Percentiles rank a stretch among this genome's conserved stretches.
Conservation (phyloP, 805 yeast species). For the Metahyphopichia silvanorum region DNA sequence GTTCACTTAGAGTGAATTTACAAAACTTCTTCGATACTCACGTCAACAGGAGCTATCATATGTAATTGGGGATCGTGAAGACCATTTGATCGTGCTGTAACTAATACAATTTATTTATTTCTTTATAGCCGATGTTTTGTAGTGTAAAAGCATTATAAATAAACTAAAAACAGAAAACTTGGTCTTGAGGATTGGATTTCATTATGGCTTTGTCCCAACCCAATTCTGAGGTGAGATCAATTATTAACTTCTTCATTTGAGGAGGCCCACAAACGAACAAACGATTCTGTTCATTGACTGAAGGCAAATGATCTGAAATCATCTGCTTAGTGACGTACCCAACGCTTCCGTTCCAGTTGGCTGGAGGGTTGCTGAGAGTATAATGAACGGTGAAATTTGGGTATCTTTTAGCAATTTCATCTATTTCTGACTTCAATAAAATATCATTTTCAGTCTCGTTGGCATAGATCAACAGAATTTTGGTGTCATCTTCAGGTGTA, state of each 20-base stretch:
- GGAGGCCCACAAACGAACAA: constrained; percentile 75
- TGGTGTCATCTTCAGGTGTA: constrained; percentile 62
- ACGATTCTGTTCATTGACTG: constrained; percentile 45
- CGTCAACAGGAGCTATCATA: no score
- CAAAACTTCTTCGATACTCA: no score
- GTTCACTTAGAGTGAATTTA: no score
- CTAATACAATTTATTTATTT: no score
- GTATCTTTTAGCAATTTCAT: constrained; percentile 60
- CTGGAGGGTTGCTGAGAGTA: constrained; percentile 50
- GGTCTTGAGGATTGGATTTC: constrained; percentile 48
- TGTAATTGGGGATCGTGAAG: no score
- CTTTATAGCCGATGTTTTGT: no score
- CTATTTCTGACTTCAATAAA: constrained; percentile 66
- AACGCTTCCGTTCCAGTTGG: constrained; percentile 51
- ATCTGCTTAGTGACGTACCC: constrained; percentile 63
- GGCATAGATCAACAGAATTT: constrained; percentile 62
- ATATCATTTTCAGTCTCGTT: constrained; percentile 78
- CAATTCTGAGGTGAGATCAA: constrained; percentile 49
- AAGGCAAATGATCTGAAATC: constrained; percentile 52
- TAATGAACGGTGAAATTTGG: constrained; percentile 63
- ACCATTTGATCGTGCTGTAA: no score
- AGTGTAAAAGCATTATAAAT: no score
- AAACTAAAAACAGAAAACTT: constrained; percentile 60
- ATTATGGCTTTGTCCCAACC: constrained; percentile 57
- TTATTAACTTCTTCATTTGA: constrained; percentile 56